These are phyloP conservation scores for Candida tibetensis DNA, from an alignment of 805 yeast species.

Conservation along the genomic window DNA sequence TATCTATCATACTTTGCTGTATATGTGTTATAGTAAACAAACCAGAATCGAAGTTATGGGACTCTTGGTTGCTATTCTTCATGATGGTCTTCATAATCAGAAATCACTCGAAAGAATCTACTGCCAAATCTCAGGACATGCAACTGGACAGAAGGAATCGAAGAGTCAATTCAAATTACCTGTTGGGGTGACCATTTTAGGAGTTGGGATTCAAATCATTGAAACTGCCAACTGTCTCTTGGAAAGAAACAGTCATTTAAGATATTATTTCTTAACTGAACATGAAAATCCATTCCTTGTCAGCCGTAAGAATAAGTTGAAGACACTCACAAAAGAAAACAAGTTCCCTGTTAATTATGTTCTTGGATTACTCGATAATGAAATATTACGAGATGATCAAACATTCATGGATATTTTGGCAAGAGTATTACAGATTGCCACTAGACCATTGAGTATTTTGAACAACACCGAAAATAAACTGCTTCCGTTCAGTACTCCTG, in stretches of 20 bases:
- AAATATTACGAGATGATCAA: slow-evolving; percentile 67
- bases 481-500: slow-evolving; percentile 48
- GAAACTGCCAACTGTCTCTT: slow-evolving; percentile 72
- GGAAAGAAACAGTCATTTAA: slow-evolving; percentile 62
- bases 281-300: slow-evolving; percentile 51
- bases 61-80: slow-evolving; percentile 61
- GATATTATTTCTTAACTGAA: slow-evolving; percentile 75
- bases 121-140: slow-evolving; percentile 36
- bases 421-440: slow-evolving; percentile 69
- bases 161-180: slow-evolving; percentile 42
- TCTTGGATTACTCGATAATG: slow-evolving; percentile 58
- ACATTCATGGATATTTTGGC: slow-evolving; percentile 75
- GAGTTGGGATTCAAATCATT: slow-evolving; percentile 73
- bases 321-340: slow-evolving; percentile 30
- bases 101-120: slow-evolving; percentile 61
- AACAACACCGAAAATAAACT: slow-evolving; percentile 26
- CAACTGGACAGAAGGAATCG: slow-evolving; percentile 4
- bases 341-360: slow-evolving; percentile 74
- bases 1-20: slow-evolving; percentile 62
- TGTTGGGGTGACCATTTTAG: slow-evolving; percentile 59
- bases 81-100: slow-evolving; percentile 69
- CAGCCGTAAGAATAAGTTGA: slow-evolving; percentile 28
- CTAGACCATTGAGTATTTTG: slow-evolving; percentile 64
- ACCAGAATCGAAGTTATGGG: slow-evolving; percentile 74
- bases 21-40: slow-evolving; percentile 72